Evolutionary conservation across 2,329 filamentous ascomycete species (phyloP).

Genomic region (Akanthomyces uredinophilus): DNA sequence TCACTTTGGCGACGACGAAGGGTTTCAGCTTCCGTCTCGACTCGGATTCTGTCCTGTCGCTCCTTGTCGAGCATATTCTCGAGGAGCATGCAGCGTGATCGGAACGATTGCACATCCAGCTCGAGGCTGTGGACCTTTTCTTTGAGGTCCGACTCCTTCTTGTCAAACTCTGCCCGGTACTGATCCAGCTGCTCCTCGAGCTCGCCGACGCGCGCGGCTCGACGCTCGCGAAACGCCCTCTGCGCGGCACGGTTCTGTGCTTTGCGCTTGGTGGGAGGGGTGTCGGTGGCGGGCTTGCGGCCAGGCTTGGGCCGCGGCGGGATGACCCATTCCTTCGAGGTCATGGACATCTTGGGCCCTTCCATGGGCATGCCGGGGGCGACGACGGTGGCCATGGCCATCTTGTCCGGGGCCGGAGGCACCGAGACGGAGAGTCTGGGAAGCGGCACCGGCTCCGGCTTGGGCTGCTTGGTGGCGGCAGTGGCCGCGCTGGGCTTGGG

Average conservation of each 20-base stretch:
- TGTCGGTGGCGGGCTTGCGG: constrained; percentile 89
- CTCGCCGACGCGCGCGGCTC: constrained; percentile 77
- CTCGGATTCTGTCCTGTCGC: constrained; percentile 42
- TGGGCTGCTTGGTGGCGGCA: constrained; percentile 24
- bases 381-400: constrained; percentile 45
- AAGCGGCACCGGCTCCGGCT: constrained; percentile 17
- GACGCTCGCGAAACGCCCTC: constrained; percentile 80
- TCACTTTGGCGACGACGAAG: constrained; percentile 29
- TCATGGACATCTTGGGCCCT: constrained; percentile 54
- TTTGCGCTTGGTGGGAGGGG: constrained; percentile 87
- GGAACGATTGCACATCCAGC: constrained; percentile 61
- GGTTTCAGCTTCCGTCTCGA: constrained; percentile 36
- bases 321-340: constrained; percentile 80
- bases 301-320: constrained; percentile 83
- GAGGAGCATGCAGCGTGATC: constrained; percentile 54
- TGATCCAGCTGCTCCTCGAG: constrained; percentile 63
- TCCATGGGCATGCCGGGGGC: constrained; percentile 36
- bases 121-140: constrained; percentile 57
- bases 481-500: constrained; percentile 23
- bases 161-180: constrained; percentile 51
- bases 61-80: constrained; percentile 60
- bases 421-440: constrained; percentile 27
- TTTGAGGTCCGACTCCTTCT: constrained; percentile 51
- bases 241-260: constrained; percentile 92
- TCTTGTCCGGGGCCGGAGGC: constrained; percentile 35